Conservation (phyloP, 345 rosid species). For the Aurinia saxatilis region DNA sequence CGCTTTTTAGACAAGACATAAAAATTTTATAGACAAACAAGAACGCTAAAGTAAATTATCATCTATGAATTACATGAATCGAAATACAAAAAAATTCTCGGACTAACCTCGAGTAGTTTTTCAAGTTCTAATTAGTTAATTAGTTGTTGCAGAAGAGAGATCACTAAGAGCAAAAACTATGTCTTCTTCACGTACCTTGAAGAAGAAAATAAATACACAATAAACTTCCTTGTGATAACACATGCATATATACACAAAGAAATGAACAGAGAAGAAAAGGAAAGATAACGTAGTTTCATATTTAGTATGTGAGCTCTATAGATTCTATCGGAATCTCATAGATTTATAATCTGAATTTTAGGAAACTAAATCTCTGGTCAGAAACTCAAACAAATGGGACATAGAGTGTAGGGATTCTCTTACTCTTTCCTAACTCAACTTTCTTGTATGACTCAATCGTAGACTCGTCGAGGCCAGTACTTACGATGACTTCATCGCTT, state of each 20-base stretch:
- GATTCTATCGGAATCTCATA: too few relatives aligned
- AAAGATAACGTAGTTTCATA: background rate
- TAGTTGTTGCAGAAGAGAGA: background rate
- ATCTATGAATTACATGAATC: background rate
- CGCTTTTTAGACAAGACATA: too few relatives aligned
- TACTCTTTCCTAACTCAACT: conserved; percentile 61
- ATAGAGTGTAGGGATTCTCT: conserved; percentile 42
- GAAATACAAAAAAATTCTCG: background rate
- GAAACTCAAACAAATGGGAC: conserved; percentile 68
- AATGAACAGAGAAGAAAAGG: background rate
- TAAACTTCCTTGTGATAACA: background rate
- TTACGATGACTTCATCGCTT: conserved; percentile 14
- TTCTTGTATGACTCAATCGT: too few relatives aligned
- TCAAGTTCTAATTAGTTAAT: background rate
- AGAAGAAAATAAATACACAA: too few relatives aligned
- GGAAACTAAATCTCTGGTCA: too few relatives aligned
- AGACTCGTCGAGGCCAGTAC: conserved; percentile 55
- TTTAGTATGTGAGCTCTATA: too few relatives aligned
- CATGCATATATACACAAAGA: background rate
- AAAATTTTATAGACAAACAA: too few relatives aligned
- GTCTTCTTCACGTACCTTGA: too few relatives aligned
- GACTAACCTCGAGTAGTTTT: background rate
- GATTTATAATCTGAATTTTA: too few relatives aligned
- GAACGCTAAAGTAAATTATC: too few relatives aligned
- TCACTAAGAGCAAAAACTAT: background rate